Evolutionary conservation across 345 rosid species (phyloP), one percentile per base, ranked within the genome.

Genomic region (Brassica juncea): DNA sequence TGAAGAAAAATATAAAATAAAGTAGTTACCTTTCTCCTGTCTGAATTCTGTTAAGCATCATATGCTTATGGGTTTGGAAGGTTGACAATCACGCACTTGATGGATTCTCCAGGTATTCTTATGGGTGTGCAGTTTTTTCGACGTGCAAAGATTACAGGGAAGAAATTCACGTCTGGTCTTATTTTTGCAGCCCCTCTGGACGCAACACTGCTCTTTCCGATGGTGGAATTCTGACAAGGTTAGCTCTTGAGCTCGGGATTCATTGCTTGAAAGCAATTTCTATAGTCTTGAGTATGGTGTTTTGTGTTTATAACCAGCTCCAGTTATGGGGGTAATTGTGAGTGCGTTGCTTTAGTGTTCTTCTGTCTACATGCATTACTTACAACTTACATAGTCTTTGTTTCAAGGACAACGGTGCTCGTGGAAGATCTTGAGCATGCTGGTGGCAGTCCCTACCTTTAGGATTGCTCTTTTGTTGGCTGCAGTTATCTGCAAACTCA

Each of bases 391-490:
- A 30, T 28, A 21, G 12, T 27, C 15, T 27, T 27, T 11, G 16
- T 27, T 25, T 60, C 16, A 27, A 58, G 62, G 28, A 58, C 30
- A 21, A 63, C 84, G 90, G 88, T 86, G 89, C 91, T 87, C 75
- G 72, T 85, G 52, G n/a, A 89, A 84, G 87, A 86, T 86, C 70
- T 44, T 85, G 80, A 80, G 85, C 15, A 32, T 89, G 16, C 63
- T 86, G 37, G 81, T 82, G 66, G 80, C 84, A 61, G 77, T 87
- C 12, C 76, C 87, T 62, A 83, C 88, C 74, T 39, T 86, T 54
- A 86, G 87, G 91, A 72, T 86, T 65, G 84, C 84, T 66, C 89
- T 87, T 54, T 74, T 89, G 81, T 88, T 86, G 72, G 80, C 86
- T 58, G 82, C 86, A 23, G 70, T 86, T 6, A 25, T 72, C 89